Conservation (phyloP, 148 eudicot genomes). For the Hydrangea macrophylla region DNA sequence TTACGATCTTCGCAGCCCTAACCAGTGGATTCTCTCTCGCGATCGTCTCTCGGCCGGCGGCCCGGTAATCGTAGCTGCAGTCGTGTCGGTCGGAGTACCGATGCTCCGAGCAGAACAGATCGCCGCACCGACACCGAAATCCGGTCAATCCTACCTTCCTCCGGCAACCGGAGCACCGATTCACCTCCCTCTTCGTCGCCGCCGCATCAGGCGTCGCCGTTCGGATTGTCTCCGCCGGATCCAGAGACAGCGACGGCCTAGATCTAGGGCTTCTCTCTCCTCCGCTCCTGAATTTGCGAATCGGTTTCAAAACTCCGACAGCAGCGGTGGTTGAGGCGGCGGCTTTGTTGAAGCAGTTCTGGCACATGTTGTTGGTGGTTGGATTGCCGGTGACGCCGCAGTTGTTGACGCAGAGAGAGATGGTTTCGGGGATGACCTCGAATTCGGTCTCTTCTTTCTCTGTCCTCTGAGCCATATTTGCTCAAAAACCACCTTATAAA, state of each 20-base stretch:
- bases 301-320: neutral
- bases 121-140: constrained; percentile 45
- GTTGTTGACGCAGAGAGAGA: constrained; percentile 30
- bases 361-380: constrained; percentile 36
- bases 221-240: constrained; percentile 9
- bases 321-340: constrained; percentile 5
- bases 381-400: constrained; percentile 35
- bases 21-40: constrained; percentile 42
- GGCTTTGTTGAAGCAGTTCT: constrained; percentile 25
- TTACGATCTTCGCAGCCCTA: constrained; percentile 35
- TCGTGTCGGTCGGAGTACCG: constrained; percentile 43
- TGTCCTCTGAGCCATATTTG: constrained; percentile 23
- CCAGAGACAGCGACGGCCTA: constrained; percentile 2
- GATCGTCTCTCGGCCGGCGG: constrained; percentile 38
- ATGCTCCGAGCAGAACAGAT: constrained; percentile 33
- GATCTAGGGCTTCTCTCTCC: constrained; percentile 27
- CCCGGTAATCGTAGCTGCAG: constrained; percentile 35
- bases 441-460: constrained; percentile 47
- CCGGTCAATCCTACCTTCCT: constrained; percentile 43
- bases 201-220: neutral
- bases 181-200: constrained; percentile 17
- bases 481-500: neutral
- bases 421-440: constrained; percentile 27
- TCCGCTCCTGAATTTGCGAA: neutral
- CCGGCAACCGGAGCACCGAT: constrained; percentile 38